phyloP scores from a whole-genome alignment of 1,139 yeast genomes.

The Lizanozyma gosingica region DNA sequence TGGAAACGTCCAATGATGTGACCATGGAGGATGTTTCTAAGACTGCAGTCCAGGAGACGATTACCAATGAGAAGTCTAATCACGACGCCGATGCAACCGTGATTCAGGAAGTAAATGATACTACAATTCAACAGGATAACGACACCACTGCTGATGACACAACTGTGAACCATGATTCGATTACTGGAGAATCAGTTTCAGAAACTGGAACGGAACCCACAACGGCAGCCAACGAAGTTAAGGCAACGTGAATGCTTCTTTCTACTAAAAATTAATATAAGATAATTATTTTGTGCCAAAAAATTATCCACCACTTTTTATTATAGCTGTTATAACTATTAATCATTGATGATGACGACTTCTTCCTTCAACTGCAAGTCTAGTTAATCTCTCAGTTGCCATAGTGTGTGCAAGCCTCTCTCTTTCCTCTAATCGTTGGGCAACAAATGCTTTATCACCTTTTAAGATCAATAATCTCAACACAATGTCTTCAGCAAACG shows the following conservation, averaged over 20 bases:
- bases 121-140: slow-evolving; percentile 36
- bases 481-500: slow-evolving; percentile 57
- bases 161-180: slow-evolving; percentile 21
- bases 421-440: slow-evolving; percentile 50
- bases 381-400: slow-evolving; percentile 49
- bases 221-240: too few species aligned
- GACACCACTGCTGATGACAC: slow-evolving; percentile 38
- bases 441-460: slow-evolving; percentile 38
- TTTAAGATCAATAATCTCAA: slow-evolving; percentile 47
- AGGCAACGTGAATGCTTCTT: too few species aligned
- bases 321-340: too few species aligned
- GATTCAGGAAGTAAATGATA: slow-evolving; percentile 31
- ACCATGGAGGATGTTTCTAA: background rate
- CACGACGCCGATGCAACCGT: slow-evolving; percentile 30
- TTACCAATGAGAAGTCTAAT: slow-evolving; percentile 8
- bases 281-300: too few species aligned
- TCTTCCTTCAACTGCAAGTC: slow-evolving; percentile 42
- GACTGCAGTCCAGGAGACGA: background rate
- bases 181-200: background rate
- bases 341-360: too few species aligned
- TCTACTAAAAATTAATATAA: too few species aligned
- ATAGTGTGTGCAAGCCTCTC: slow-evolving; percentile 55
- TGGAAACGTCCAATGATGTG: slow-evolving; percentile 1
- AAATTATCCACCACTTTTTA: too few species aligned
- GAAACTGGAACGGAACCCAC: background rate